These are phyloP conservation scores for Aspergillus clavatus DNA, from an alignment of 2,329 filamentous ascomycete species.

Conservation along the genomic window DNA sequence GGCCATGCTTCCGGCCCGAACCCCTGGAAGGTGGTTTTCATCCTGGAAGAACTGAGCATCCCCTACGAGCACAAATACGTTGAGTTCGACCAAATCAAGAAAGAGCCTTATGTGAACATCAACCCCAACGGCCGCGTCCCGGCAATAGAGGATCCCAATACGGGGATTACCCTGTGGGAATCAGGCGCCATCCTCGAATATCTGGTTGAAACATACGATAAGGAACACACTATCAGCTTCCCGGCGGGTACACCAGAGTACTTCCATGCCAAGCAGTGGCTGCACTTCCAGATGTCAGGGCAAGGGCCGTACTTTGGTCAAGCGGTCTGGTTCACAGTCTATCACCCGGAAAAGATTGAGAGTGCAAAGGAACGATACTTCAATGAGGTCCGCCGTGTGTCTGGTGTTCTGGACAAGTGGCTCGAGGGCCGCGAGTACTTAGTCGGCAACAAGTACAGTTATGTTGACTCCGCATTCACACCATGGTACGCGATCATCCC, in stretches of 20 bases:
- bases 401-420: slow-evolving; percentile 41
- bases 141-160: slow-evolving; percentile 35
- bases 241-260: slow-evolving; percentile 8
- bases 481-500: slow-evolving; percentile 30
- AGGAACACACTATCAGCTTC: slow-evolving; percentile 35
- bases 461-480: slow-evolving; percentile 41
- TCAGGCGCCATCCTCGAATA: slow-evolving; percentile 45
- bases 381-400: slow-evolving; percentile 43
- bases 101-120: slow-evolving; percentile 22
- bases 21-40: slow-evolving; percentile 27
- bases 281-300: slow-evolving; percentile 43
- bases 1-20: slow-evolving; percentile 23
- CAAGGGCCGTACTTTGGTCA: slow-evolving; percentile 50
- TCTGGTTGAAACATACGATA: slow-evolving; percentile 44
- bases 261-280: slow-evolving; percentile 42
- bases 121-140: slow-evolving; percentile 35
- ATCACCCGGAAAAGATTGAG: slow-evolving; percentile 41
- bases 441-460: slow-evolving; percentile 42
- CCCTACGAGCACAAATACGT: slow-evolving; percentile 26
- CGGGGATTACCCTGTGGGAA: slow-evolving; percentile 40
- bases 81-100: slow-evolving; percentile 23
- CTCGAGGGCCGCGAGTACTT: slow-evolving; percentile 37
- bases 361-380: slow-evolving; percentile 43
- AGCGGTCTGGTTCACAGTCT: slow-evolving; percentile 39
- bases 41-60: slow-evolving; percentile 29